These are phyloP conservation scores for Tilletiaria anomala DNA, from an alignment of 1,284 basidiomycete genomes.

Conservation along the genomic window DNA sequence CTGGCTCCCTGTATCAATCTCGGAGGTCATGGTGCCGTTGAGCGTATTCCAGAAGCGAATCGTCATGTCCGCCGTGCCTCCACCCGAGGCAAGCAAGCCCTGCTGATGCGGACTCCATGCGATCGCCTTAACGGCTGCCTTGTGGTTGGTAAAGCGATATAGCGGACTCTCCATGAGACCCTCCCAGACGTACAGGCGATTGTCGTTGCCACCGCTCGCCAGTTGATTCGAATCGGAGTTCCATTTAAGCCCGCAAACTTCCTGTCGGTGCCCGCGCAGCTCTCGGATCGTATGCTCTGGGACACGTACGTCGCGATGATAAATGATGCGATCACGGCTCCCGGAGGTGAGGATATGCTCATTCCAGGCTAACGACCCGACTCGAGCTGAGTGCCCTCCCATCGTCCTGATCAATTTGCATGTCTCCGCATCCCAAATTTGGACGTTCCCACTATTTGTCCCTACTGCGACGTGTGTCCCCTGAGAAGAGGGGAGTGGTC, in stretches of 20 bases:
- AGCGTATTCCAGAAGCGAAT: conserved; percentile 93
- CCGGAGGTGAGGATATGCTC: conserved; percentile 74
- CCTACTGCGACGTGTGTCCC: conserved; percentile 67
- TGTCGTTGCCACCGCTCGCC: conserved; percentile 94
- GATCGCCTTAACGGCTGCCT: conserved; percentile 90
- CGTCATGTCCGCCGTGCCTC: conserved; percentile 89
- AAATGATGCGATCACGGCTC: conserved; percentile 75
- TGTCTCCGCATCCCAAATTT: conserved; percentile 85
- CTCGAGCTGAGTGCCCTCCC: conserved; percentile 70
- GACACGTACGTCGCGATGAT: conserved; percentile 76
- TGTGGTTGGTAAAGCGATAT: conserved; percentile 90
- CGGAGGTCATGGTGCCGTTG: conserved; percentile 60
- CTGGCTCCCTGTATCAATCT: conserved; percentile 36
- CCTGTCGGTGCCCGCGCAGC: conserved; percentile 73
- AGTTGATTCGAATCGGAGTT: conserved; percentile 60
- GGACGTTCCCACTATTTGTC: conserved; percentile 68
- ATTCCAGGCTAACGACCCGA: conserved; percentile 91
- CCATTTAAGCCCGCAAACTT: conserved; percentile 94
- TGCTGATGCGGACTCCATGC: conserved; percentile 93
- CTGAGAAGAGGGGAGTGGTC: conserved; percentile 8
- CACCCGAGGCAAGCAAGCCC: conserved; percentile 85
- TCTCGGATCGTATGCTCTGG: conserved; percentile 58
- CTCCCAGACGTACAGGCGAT: conserved; percentile 96
- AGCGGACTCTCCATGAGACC: conserved; percentile 49
- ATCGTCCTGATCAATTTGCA: conserved; percentile 63